Base-by-base conservation (phyloP, 2,329 filamentous ascomycete species). In the Verticillium alfalfae region DNA sequence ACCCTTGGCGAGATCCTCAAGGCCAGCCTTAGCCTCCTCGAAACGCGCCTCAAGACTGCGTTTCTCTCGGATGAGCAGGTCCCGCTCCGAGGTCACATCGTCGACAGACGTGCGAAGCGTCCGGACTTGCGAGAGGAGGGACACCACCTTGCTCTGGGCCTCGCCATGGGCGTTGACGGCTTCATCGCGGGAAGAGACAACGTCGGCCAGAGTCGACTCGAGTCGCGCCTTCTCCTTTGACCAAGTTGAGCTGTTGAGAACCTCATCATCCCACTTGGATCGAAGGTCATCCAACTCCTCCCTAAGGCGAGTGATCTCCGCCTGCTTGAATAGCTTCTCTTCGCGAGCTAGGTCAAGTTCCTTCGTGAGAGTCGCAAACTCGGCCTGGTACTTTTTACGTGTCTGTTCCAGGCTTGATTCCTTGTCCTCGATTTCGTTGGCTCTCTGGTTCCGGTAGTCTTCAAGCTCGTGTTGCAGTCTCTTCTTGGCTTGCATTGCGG, bases 231-330 rank as follows among this genome's bases (percentile, higher is more conserved):
- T 98, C 78, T 99, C 94, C 79, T 99, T 99, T 13, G 93, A 93
- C 93, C 95, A 98, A 0, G 94, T 97, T 16, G 93, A 96, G 75
- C 92, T 96, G 78, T 98, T 98, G 68, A 98, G 86, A 12, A 98
- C 92, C 76, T 99, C 94, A 69, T 98, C 92, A 70, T 99, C 95
- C 94, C 95, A 98, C 78, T 98, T 98, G 68, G 89, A 93, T 67
- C 95, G 88, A 62, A 98, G 84, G 69, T 97, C 93, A 69, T 99
- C 95, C 31, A 98, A 87, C 76, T 99, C 95, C 72, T 98, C 94
- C n/a, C 94, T 89, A 60, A 99, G 83, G 55, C 92, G 88, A 16
- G 89, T 85, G 66, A 94, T 96, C 75, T 97, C 93, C 39, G 90
- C 87, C 68, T 95, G 92, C 84, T 84, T 94, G 84, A 79, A 97